Base-by-base conservation (phyloP, 768 basidiomycete species). In the Boletus reticulatus region DNA sequence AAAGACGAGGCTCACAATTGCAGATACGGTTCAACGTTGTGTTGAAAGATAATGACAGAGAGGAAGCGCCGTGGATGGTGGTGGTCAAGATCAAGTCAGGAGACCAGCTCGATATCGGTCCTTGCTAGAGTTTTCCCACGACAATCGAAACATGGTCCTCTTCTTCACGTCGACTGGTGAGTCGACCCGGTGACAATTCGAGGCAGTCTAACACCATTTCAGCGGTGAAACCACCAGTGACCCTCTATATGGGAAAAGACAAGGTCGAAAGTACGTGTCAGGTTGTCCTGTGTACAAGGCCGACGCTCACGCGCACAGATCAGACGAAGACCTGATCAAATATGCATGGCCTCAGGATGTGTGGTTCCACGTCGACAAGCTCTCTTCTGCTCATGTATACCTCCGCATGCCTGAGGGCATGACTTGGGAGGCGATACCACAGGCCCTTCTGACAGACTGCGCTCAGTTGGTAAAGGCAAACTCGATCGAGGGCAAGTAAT, bases 331-430 rank as follows among this genome's bases (percentile, higher is more conserved):
- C 47, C 75, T 98, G 48, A 93, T 98, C 64, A 90, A 85, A 72
- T 97, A 93, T 64, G 94, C 89, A 8, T 89, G 88, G 87, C 88
- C 89, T 9, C 84, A 88, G 70, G 91, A 93, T 57, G 74, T 92
- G 50, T 92, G 91, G 92, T 97, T 98, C 61, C 97, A 98, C 72
- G 97, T 99, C 58, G 97, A 98, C 78, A 96, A 95, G 70, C 84
- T 98, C 29, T 96, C 93, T 0, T 97, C 94, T 4, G 94, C 95
- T 1, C 94, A 98, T 70, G 95, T 98, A 39, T 98, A 98, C 70
- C 77, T 98, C n/a, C 88, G 95, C 34, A 84, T 98, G 78, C 81
- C 90, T 0, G 81, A 83, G 4, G 77, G 74, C n/a, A 88, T 95
- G 79, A 70, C 77, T 31, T 98, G 94, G 92, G 94, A 98, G 7